Base-by-base conservation (phyloP, 2,329 filamentous ascomycete genomes). In the Fusarium keratoplasticum region DNA sequence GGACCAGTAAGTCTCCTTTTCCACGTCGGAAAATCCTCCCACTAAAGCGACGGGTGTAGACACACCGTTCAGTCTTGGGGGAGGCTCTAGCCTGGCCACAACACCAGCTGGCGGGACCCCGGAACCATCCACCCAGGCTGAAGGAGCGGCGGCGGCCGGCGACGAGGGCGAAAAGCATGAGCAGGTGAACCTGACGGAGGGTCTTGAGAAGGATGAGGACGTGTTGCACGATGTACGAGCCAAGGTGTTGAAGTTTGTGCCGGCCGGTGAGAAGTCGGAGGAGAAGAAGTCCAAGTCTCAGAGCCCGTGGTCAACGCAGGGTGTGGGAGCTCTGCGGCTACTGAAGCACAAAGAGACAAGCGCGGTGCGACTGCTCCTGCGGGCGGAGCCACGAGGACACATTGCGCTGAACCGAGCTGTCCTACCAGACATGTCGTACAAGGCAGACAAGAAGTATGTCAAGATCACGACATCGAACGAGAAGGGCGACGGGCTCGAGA, bases 361-460 rank as follows among this genome's bases (percentile, higher is more conserved):
- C 22, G 87, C 88, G 31, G 88, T 91, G 5, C 90, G 94, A 44
- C 84, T 96, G 54, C 83, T 97, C 22, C 84, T 95, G 71, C 90
- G 94, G 59, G 90, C 90, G n/a, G 93, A 95, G 73, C 93, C 94
- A 0, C 89, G 91, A 71, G 94, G 94, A 18, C 89, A 92, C 42
- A 86, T 96, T 55, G 88, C 93, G 5, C 84, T 97, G 77, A 97
- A 97, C 83, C 89, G 92, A 75, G 82, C 86, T 22, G 82, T 95
- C 58, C 82, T 94, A 36, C 84, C 89, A 2, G 84, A 87, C n/a
- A 83, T 91, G 61, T 85, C 86, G 6, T 95, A 95, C 84, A 89
- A 89, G 77, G 84, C 87, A 8, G 86, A 88, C 31, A 85, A 86
- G 13, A 93, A 92, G 82, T 91, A 89, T 68, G 84, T 93, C 67